Percentiles rank a stretch among this genome's conserved stretches.
Evolutionary conservation across 2,329 filamentous ascomycete species (phyloP).

Genomic region (Aspergillus latus): DNA sequence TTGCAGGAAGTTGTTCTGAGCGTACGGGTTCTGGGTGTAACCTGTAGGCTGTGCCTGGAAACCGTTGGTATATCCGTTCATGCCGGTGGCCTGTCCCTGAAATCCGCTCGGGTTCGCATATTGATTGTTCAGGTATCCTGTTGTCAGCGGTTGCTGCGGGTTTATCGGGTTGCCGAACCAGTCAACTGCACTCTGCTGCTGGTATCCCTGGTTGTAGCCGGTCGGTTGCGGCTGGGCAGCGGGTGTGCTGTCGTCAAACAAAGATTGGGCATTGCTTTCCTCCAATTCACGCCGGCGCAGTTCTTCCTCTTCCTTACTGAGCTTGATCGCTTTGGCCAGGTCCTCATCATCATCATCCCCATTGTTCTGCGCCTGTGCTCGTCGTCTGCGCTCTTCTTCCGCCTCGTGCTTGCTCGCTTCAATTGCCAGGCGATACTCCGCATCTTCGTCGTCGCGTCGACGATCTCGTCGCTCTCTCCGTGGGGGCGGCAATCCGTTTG

Average conservation of each 20-base stretch:
- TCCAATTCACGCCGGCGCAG: slow-evolving; percentile 82
- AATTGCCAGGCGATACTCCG: slow-evolving; percentile 85
- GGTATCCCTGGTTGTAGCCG: slow-evolving; percentile 94
- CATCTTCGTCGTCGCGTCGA: slow-evolving; percentile 74
- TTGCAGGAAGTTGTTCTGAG: slow-evolving; percentile 47
- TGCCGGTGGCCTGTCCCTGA: slow-evolving; percentile 60
- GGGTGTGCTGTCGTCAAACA: slow-evolving; percentile 77
- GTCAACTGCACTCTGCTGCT: slow-evolving; percentile 93
- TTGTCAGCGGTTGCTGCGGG: slow-evolving; percentile 68
- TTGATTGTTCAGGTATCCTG: slow-evolving; percentile 66
- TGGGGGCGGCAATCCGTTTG: slow-evolving; percentile 43
- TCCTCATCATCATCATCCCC: slow-evolving; percentile 88
- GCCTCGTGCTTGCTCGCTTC: slow-evolving; percentile 95
- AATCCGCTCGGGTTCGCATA: slow-evolving; percentile 79
- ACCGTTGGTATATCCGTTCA: slow-evolving; percentile 68
- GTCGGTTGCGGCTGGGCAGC: slow-evolving; percentile 73
- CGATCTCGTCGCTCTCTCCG: slow-evolving; percentile 47
- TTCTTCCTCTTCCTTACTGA: slow-evolving; percentile 90
- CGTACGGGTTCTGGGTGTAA: slow-evolving; percentile 60
- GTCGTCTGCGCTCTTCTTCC: slow-evolving; percentile 81
- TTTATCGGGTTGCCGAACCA: slow-evolving; percentile 96
- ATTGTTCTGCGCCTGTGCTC: slow-evolving; percentile 53
- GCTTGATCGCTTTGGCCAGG: slow-evolving; percentile 87
- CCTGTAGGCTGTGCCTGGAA: slow-evolving; percentile 68
- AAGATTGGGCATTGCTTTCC: slow-evolving; percentile 74